These are phyloP conservation scores for Arxiozyma slooffiae DNA, from an alignment of 1,139 yeast species.

Conservation along the genomic window DNA sequence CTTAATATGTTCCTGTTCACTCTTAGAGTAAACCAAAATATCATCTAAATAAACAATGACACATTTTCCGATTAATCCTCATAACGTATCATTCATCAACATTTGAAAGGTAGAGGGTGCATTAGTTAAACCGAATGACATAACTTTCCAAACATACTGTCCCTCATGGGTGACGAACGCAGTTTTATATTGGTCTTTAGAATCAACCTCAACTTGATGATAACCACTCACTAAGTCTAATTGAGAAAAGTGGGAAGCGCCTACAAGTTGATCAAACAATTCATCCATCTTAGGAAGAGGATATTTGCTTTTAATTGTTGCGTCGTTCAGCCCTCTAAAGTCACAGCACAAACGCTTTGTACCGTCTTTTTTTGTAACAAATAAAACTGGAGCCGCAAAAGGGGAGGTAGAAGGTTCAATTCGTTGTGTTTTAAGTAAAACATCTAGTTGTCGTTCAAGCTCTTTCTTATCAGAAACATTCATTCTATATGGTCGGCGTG, in stretches of 20 bases:
- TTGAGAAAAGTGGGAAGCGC: constrained; percentile 5
- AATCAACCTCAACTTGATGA: constrained; percentile 7
- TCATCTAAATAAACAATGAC: constrained; percentile 24
- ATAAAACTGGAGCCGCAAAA: constrained; percentile 13
- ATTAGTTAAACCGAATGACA: constrained; percentile 7
- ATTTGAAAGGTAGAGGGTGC: constrained; percentile 7
- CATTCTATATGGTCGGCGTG: constrained; percentile 8
- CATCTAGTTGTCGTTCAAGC: constrained; percentile 3
- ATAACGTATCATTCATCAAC: constrained; percentile 9
- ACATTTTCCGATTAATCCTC: constrained; percentile 8
- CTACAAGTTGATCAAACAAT: constrained; percentile 4
- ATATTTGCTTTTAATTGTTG: constrained; percentile 14
- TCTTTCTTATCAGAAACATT: neutral
- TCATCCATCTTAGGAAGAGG: constrained; percentile 21
- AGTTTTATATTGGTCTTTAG: constrained; percentile 7
- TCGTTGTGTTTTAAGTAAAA: constrained; percentile 10
- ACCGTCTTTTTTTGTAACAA: constrained; percentile 19
- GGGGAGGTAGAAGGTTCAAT: constrained; percentile 11
- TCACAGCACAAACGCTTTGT: constrained; percentile 19
- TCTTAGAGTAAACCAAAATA: constrained; percentile 18
- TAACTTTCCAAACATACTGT: constrained; percentile 6
- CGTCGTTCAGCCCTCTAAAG: constrained; percentile 17
- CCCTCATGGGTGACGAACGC: constrained; percentile 10
- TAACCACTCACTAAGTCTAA: constrained; percentile 8
- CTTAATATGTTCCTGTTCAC: constrained; percentile 12